Percentiles rank a stretch among this genome's conserved stretches.
phyloP scores from a whole-genome alignment of 179 eudicot species.

The Nepenthes alata region DNA sequence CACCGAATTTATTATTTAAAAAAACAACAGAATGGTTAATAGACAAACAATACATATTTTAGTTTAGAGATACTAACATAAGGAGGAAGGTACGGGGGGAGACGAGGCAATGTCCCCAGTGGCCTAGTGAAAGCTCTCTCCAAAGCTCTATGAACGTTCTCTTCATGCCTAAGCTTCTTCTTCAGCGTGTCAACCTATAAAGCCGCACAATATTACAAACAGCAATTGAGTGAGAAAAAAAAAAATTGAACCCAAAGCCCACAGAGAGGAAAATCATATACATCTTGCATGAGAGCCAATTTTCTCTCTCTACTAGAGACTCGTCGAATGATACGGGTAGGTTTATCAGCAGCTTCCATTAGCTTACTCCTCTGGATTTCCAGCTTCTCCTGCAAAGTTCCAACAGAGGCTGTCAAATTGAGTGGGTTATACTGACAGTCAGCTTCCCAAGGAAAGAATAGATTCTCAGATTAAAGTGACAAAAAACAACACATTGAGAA shows the following conservation, averaged over 20 bases:
- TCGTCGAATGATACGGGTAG: conserved; percentile 20
- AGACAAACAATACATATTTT: neutral
- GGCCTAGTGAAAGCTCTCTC: conserved; percentile 61
- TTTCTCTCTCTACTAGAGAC: conserved; percentile 44
- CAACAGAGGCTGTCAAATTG: neutral
- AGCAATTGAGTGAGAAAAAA: neutral
- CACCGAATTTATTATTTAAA: neutral
- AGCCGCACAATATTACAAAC: neutral
- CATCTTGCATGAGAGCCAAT: conserved; percentile 67
- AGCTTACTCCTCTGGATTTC: conserved; percentile 32
- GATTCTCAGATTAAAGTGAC: too few species aligned
- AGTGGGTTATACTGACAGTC: neutral
- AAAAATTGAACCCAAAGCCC: neutral
- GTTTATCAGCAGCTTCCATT: conserved; percentile 36
- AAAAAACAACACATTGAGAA: neutral
- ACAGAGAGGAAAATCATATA: conserved; percentile 8
- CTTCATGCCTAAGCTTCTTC: conserved; percentile 54
- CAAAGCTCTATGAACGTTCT: conserved; percentile 54
- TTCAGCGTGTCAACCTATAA: conserved; percentile 46
- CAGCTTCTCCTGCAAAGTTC: conserved; percentile 21
- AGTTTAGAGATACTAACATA: conserved; percentile 26
- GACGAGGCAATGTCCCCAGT: conserved; percentile 63
- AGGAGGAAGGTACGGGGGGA: conserved; percentile 73
- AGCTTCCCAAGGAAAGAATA: too few species aligned
- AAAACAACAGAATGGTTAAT: neutral